These are phyloP conservation scores for Candida tibetensis DNA, from an alignment of 805 yeast species.

Conservation along the genomic window DNA sequence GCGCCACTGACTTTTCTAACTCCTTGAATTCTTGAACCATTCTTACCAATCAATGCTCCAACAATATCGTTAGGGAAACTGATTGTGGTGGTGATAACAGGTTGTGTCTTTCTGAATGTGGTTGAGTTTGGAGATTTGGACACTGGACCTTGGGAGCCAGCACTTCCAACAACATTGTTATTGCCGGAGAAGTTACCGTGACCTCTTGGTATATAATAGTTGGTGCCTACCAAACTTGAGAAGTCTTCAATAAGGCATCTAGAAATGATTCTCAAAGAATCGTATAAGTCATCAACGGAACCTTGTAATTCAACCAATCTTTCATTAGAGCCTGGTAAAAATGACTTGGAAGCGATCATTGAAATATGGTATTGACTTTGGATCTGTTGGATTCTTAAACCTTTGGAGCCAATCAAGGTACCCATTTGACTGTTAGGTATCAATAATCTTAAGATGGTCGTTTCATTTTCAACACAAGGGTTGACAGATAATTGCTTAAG, in stretches of 20 bases:
- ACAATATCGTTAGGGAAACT: conserved; percentile 78
- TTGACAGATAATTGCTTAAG: conserved; percentile 55
- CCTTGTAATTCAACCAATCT: conserved; percentile 88
- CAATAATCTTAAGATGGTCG: conserved; percentile 61
- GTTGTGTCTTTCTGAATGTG: conserved; percentile 20
- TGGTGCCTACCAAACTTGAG: conserved; percentile 62
- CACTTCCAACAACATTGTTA: neutral
- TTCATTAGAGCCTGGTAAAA: conserved; percentile 77
- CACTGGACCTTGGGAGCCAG: neutral
- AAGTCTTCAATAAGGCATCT: conserved; percentile 73
- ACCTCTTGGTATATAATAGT: conserved; percentile 56
- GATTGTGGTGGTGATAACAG: conserved; percentile 37
- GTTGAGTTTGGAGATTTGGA: neutral
- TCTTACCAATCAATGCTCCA: conserved; percentile 86
- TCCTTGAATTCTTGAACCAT: conserved; percentile 83
- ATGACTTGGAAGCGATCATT: conserved; percentile 85
- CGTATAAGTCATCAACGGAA: conserved; percentile 57
- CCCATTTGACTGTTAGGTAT: conserved; percentile 87
- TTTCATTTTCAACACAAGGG: conserved; percentile 49
- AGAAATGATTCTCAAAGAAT: conserved; percentile 57
- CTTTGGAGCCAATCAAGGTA: conserved; percentile 81
- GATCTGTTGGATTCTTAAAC: conserved; percentile 73
- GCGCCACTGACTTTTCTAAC: conserved; percentile 78
- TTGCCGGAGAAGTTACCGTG: conserved; percentile 7
- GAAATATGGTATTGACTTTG: conserved; percentile 68